These are phyloP conservation scores for Gracilaria gracilis DNA, from an alignment of 23 red algal genomes.

Conservation along the genomic window DNA sequence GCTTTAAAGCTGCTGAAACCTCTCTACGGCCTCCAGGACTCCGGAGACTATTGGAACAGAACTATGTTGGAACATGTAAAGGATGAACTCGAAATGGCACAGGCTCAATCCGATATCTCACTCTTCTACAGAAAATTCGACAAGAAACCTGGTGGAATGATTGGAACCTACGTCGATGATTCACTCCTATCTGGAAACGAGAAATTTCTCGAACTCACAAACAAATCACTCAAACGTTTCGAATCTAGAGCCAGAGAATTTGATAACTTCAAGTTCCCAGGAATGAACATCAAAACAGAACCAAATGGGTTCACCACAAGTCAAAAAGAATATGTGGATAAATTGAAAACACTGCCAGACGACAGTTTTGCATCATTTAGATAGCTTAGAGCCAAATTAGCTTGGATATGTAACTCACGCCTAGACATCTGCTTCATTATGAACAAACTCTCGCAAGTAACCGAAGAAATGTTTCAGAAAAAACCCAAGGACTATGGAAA, in stretches of 20 bases:
- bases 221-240: background rate
- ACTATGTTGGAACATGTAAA: background rate
- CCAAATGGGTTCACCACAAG: background rate
- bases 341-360: background rate
- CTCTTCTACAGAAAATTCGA: background rate
- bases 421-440: background rate
- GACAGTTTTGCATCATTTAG: background rate
- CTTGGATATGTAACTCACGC: background rate
- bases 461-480: background rate
- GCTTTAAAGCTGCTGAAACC: background rate
- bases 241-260: background rate
- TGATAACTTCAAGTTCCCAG: conserved; percentile 8
- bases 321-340: background rate
- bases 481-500: background rate
- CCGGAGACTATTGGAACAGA: background rate
- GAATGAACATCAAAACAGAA: background rate
- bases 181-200: background rate
- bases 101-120: background rate
- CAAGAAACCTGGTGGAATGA: background rate
- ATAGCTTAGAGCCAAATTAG: background rate
- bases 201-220: background rate
- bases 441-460: background rate
- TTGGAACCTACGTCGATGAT: conserved; percentile 21
- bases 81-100: background rate
- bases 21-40: conserved; percentile 2